Evolutionary conservation across 257 asterid species (phyloP), one percentile per base, ranked within the genome.

Genomic region (Capsicum rhomboideum): DNA sequence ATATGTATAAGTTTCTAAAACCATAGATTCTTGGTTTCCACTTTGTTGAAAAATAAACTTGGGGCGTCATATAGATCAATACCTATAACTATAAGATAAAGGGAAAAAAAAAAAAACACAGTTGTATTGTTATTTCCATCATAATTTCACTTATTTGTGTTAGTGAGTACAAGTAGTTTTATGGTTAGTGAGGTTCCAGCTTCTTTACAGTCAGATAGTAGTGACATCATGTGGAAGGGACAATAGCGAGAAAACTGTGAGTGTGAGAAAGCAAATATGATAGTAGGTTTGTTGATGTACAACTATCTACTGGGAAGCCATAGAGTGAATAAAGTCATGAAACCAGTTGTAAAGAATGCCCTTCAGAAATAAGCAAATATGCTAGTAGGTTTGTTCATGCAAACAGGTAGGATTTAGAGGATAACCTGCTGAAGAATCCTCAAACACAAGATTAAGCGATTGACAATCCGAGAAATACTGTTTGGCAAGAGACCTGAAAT

Each of bases 401-500:
- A 77, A 77, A 23, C 64, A 77, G 28, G 28, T 77, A 50, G 42
- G 82, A 50, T 77, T 77, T 28, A 52, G 42, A 28, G 64, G 82
- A 82, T 91, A 88, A 97, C 99, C 98, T 91, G 95, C 79, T 64
- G 90, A 67, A 77, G 92, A 87, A 80, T 91, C 96, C 56, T 92
- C 94, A 81, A 97, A 93, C 85, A 92, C 95, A 34, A 92, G 87
- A 89, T 91, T 90, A 88, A 97, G 98, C 58, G 97, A 97, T 82
- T 93, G 93, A 79, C 89, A 87, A 85, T 93, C 98, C 28, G 93
- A 85, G 89, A 97, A 93, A 85, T 92, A 97, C 89, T 93, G 97
- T 88, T 91, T 92, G 82, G 99, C 99, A 92, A 97, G 88, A 82
- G 90, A 90, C 88, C 93, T 90, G 90, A 91, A 97, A 89, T 93